Conservation (phyloP, 2,329 filamentous ascomycete genomes). For the Verticillium dahliae region DNA sequence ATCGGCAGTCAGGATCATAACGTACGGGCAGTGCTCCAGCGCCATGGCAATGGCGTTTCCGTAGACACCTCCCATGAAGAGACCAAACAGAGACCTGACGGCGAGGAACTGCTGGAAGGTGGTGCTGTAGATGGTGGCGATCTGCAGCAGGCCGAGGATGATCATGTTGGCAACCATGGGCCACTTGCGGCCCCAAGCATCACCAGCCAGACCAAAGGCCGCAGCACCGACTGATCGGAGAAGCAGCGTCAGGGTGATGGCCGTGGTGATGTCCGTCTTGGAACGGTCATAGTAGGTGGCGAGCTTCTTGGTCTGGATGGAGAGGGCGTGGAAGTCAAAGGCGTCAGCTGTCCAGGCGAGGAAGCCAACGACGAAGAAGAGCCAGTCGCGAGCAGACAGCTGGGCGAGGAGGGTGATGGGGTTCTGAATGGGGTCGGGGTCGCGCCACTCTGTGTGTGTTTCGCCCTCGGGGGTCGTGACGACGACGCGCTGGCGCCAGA, state of each 20-base stretch:
- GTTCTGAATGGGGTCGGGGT: conserved; percentile 60
- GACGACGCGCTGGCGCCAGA: conserved; percentile 68
- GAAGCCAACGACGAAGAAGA: conserved; percentile 71
- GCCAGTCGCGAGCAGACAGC: conserved; percentile 61
- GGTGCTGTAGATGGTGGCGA: conserved; percentile 69
- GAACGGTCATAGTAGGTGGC: conserved; percentile 40
- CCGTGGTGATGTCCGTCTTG: conserved; percentile 64
- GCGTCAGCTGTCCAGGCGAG: conserved; percentile 74
- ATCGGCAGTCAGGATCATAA: conserved; percentile 7
- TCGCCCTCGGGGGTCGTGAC: conserved; percentile 60
- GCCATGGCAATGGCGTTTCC: conserved; percentile 75
- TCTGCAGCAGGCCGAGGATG: conserved; percentile 58
- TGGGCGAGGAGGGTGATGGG: conserved; percentile 62
- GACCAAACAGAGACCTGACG: conserved; percentile 64
- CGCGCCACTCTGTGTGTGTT: conserved; percentile 60
- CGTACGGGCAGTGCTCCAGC: conserved; percentile 63
- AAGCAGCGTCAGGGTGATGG: conserved; percentile 69
- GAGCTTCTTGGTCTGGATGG: conserved; percentile 70
- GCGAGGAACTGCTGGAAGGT: conserved; percentile 72
- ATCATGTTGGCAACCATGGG: conserved; percentile 79
- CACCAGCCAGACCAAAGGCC: conserved; percentile 68
- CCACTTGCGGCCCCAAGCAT: conserved; percentile 77
- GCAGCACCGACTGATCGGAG: conserved; percentile 70
- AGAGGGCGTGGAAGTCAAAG: conserved; percentile 77
- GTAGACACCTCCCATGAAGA: conserved; percentile 79